Evolutionary conservation across 1,139 yeast genomes (phyloP).

Genomic region (Taiozyma sp.): DNA sequence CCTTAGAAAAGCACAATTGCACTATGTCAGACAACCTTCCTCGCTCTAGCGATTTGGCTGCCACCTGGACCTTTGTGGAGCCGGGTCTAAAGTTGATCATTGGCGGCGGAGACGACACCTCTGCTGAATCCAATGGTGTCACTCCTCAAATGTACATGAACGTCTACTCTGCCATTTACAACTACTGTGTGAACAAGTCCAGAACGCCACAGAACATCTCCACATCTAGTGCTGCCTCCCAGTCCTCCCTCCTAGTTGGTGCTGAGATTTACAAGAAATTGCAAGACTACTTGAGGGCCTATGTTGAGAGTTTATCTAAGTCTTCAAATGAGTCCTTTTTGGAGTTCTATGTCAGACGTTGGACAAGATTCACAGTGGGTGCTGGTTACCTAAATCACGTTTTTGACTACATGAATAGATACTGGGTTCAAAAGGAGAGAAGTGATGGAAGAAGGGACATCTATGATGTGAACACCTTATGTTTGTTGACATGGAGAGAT

Average conservation of each 20-base stretch:
- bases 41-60: constrained; percentile 39
- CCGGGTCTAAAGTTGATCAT: constrained; percentile 67
- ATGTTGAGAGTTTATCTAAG: constrained; percentile 44
- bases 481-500: constrained; percentile 83
- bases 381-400: constrained; percentile 91
- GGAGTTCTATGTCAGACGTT: constrained; percentile 78
- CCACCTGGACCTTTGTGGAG: constrained; percentile 73
- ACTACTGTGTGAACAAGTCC: constrained; percentile 85
- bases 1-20: not conserved
- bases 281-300: constrained; percentile 57
- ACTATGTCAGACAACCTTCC: constrained; percentile 26
- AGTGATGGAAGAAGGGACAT: constrained; percentile 92
- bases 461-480: constrained; percentile 85
- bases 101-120: constrained; percentile 50
- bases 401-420: constrained; percentile 91
- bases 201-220: constrained; percentile 38
- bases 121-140: constrained; percentile 47
- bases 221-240: constrained; percentile 23
- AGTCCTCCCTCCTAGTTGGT: constrained; percentile 52
- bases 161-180: constrained; percentile 82
- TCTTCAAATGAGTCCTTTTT: constrained; percentile 63
- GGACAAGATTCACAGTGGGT: constrained; percentile 89
- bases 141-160: constrained; percentile 70
- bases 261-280: constrained; percentile 80
- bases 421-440: constrained; percentile 96